Evolutionary conservation across 2,329 filamentous ascomycete species (phyloP).

Genomic region (Fusarium tanahbumbuense): DNA sequence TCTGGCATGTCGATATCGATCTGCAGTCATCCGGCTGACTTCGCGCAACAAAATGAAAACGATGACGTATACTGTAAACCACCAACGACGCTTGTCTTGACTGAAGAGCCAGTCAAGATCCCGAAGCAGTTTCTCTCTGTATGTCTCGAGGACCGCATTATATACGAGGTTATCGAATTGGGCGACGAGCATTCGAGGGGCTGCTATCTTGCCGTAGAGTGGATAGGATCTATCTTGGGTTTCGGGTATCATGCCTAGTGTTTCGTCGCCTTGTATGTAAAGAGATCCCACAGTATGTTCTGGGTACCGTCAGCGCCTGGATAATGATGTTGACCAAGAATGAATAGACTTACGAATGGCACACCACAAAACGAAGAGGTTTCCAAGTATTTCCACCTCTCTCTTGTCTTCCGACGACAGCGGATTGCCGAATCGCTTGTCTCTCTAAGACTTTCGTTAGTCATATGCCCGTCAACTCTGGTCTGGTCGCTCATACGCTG

Average conservation of each 20-base stretch:
- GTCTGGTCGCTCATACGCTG: constrained; percentile 26
- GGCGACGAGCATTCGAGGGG: constrained; percentile 59
- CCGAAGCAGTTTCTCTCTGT: constrained; percentile 50
- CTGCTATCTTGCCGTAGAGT: constrained; percentile 52
- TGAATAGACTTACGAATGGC: constrained; percentile 56
- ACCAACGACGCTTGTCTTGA: constrained; percentile 48
- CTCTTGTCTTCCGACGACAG: constrained; percentile 24
- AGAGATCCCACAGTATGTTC: constrained; percentile 60
- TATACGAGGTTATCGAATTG: constrained; percentile 59
- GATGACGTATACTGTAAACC: constrained; percentile 53
- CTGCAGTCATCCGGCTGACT: constrained; percentile 54
- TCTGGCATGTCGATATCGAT: constrained; percentile 57
- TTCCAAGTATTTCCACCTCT: constrained; percentile 53
- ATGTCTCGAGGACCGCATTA: constrained; percentile 50
- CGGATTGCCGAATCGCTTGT: neutral
- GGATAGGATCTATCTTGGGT: constrained; percentile 53
- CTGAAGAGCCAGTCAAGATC: constrained; percentile 52
- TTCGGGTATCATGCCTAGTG: constrained; percentile 55
- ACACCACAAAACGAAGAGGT: constrained; percentile 60
- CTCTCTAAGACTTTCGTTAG: constrained; percentile 1
- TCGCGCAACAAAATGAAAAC: constrained; percentile 59
- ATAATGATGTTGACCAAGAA: neutral
- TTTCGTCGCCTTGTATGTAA: constrained; percentile 55
- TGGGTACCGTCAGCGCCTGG: constrained; percentile 33
- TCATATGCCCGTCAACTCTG: no score